Evolutionary conservation across 805 yeast genomes (phyloP).

Genomic region (Candida jianshihensis): DNA sequence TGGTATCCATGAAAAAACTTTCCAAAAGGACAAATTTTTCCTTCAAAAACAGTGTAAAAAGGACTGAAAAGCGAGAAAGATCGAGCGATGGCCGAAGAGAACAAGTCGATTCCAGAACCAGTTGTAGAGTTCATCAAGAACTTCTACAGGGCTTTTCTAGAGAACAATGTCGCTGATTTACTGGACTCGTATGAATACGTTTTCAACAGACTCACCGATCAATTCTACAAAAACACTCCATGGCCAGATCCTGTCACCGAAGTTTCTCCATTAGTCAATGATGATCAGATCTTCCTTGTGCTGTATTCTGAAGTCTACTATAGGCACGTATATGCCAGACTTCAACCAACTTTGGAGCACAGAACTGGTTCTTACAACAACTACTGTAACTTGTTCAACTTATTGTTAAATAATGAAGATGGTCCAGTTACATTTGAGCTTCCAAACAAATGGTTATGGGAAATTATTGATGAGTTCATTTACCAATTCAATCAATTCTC

Average conservation of each 20-base stretch:
- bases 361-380: conserved; percentile 41
- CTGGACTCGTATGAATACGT: conserved; percentile 37
- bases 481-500: conserved; percentile 43
- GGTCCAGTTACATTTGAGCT: conserved; percentile 39
- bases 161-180: conserved; percentile 36
- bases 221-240: conserved; percentile 32
- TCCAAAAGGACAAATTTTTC: too few species aligned
- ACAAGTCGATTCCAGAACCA: conserved; percentile 33
- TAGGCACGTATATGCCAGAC: conserved; percentile 40
- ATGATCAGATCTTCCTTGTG: conserved; percentile 38
- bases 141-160: conserved; percentile 36
- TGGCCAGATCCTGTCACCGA: conserved; percentile 41
- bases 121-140: conserved; percentile 35
- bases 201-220: conserved; percentile 39
- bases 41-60: background rate
- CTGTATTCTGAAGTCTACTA: conserved; percentile 44
- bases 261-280: conserved; percentile 35
- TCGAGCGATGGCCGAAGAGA: conserved; percentile 2
- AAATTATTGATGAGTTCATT: conserved; percentile 44
- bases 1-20: too few species aligned
- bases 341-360: conserved; percentile 36
- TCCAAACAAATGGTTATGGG: conserved; percentile 46
- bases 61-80: background rate
- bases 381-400: conserved; percentile 41
- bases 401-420: conserved; percentile 34